Evolutionary conservation across 768 basidiomycete species (phyloP).

Genomic region (Ephemerocybe angulata): DNA sequence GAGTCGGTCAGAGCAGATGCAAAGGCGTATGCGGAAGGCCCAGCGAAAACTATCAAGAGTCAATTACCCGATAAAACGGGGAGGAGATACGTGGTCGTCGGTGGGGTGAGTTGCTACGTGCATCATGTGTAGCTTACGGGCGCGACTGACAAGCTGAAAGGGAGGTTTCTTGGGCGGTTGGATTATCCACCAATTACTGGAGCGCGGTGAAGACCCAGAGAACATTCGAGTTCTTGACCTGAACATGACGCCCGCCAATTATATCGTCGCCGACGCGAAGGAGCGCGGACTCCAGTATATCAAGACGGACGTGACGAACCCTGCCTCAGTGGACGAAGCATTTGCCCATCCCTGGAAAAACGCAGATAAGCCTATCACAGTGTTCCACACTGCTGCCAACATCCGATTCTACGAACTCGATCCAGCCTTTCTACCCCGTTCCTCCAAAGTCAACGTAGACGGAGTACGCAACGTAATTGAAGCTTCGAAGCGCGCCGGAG

Average conservation of each 20-base stretch:
- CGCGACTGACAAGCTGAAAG: conserved; percentile 28
- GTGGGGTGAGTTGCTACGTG: conserved; percentile 55
- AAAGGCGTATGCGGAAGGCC: conserved; percentile 26
- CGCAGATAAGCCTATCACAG: conserved; percentile 39
- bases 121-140: not conserved
- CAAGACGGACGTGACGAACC: conserved; percentile 55
- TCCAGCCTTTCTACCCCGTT: conserved; percentile 45
- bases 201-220: conserved; percentile 66
- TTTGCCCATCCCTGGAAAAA: conserved; percentile 64
- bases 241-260: conserved; percentile 47
- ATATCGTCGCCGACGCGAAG: conserved; percentile 52
- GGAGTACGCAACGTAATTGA: conserved; percentile 68
- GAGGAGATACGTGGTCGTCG: conserved; percentile 70
- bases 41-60: conserved; percentile 26
- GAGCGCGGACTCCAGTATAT: conserved; percentile 53
- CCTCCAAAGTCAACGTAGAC: conserved; percentile 58
- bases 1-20: conserved; percentile 39
- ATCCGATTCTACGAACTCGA: conserved; percentile 77
- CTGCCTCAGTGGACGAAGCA: conserved; percentile 49
- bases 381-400: conserved; percentile 75
- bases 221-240: conserved; percentile 68
- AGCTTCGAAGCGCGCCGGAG: conserved; percentile 54
- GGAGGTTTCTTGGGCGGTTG: conserved; percentile 76
- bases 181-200: conserved; percentile 65
- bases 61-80: conserved; percentile 67